phyloP scores from a whole-genome alignment of 2,329 filamentous ascomycete genomes.

The Lecanicillium sp. region DNA sequence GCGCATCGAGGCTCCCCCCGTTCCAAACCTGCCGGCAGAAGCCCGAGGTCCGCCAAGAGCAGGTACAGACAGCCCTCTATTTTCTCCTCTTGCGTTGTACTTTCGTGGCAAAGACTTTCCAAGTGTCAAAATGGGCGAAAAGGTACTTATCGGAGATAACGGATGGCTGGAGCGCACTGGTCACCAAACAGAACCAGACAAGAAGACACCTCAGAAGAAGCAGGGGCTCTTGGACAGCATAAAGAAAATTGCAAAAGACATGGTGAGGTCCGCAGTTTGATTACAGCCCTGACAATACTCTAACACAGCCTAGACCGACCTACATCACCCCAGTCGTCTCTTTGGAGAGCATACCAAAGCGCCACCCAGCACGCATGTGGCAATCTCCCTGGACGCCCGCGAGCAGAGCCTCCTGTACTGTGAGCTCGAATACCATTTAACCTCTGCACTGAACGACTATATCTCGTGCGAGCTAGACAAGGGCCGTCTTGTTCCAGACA shows the following conservation, averaged over 20 bases:
- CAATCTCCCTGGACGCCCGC: slow-evolving; percentile 45
- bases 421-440: slow-evolving; percentile 50
- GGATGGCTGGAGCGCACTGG: slow-evolving; percentile 48
- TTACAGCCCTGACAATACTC: not conserved
- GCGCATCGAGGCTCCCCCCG: not conserved
- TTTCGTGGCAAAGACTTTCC: slow-evolving; percentile 32
- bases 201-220: slow-evolving; percentile 28
- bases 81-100: slow-evolving; percentile 35
- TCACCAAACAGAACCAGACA: slow-evolving; percentile 13
- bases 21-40: slow-evolving; percentile 10
- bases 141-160: slow-evolving; percentile 46
- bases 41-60: slow-evolving; percentile 6
- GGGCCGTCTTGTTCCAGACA: slow-evolving; percentile 45
- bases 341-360: slow-evolving; percentile 21
- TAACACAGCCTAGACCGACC: slow-evolving; percentile 25
- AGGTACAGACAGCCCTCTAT: slow-evolving; percentile 20
- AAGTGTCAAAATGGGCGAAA: slow-evolving; percentile 32
- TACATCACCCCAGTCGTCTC: slow-evolving; percentile 25
- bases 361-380: slow-evolving; percentile 22
- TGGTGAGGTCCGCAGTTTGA: slow-evolving; percentile 29
- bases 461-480: slow-evolving; percentile 44
- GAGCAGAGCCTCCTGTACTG: slow-evolving; percentile 53
- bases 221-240: slow-evolving; percentile 36
- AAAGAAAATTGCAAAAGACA: slow-evolving; percentile 45
- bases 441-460: slow-evolving; percentile 42